Conservation (phyloP, 1,284 basidiomycete genomes). For the Cutaneotrichosporon curvatum region DNA sequence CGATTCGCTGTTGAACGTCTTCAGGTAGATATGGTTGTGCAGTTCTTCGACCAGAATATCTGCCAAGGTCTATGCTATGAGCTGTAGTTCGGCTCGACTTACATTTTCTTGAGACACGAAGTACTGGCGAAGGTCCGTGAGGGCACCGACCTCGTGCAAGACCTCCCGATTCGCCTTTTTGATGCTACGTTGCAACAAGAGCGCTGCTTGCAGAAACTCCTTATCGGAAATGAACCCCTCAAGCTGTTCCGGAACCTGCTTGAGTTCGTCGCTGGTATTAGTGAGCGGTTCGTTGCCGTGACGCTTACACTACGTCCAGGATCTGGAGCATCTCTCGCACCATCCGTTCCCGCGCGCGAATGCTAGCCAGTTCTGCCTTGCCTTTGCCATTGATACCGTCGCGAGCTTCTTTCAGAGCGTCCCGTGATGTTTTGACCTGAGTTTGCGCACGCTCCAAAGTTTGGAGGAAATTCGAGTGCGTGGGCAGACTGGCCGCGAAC, state of each 20-base stretch:
- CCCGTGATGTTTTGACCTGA: constrained; percentile 65
- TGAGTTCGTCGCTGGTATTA: constrained; percentile 78
- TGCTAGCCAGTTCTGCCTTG: constrained; percentile 69
- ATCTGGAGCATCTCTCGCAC: constrained; percentile 85
- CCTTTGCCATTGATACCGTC: constrained; percentile 42
- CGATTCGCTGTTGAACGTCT: constrained; percentile 90
- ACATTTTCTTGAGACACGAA: constrained; percentile 80
- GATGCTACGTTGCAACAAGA: constrained; percentile 77
- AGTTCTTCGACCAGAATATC: constrained; percentile 95
- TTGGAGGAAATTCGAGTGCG: constrained; percentile 67
- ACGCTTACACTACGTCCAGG: constrained; percentile 84
- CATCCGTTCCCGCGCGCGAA: constrained; percentile 73
- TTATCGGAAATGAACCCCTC: constrained; percentile 96
- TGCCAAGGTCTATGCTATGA: constrained; percentile 59
- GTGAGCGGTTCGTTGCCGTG: too few relatives aligned
- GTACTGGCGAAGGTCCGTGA: constrained; percentile 81
- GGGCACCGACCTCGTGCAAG: constrained; percentile 87
- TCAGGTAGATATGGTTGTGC: constrained; percentile 95
- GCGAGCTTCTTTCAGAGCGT: constrained; percentile 58
- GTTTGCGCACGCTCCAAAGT: constrained; percentile 64
- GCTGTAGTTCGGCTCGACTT: constrained; percentile 31
- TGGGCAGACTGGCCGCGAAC: constrained; percentile 81
- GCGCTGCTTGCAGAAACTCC: constrained; percentile 79
- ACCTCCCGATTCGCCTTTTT: constrained; percentile 88
- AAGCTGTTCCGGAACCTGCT: constrained; percentile 81